phyloP scores from a whole-genome alignment of 352 stramenopile species.

The Globisporangium canariense region DNA sequence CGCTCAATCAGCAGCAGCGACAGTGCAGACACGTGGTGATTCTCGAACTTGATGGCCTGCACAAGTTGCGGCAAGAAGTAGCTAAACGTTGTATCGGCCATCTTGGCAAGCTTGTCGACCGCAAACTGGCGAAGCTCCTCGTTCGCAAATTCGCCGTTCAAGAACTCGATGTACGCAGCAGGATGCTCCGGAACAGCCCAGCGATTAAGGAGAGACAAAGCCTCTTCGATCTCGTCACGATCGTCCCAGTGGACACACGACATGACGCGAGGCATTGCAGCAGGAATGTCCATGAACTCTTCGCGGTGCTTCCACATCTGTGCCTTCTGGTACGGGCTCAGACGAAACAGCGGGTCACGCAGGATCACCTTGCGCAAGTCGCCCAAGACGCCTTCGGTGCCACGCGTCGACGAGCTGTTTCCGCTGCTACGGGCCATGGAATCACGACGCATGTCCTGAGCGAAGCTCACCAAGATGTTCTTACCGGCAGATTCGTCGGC shows the following conservation, averaged over 20 bases:
- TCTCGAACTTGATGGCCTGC: slow-evolving; percentile 89
- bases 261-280: slow-evolving; percentile 72
- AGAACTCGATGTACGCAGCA: slow-evolving; percentile 78
- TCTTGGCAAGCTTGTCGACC: slow-evolving; percentile 68
- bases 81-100: slow-evolving; percentile 86
- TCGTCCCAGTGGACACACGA: slow-evolving; percentile 83
- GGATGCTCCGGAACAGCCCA: slow-evolving; percentile 72
- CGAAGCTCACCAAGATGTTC: slow-evolving; percentile 47
- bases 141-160: slow-evolving; percentile 80
- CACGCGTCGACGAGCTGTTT: slow-evolving; percentile 43
- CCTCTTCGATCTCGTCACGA: slow-evolving; percentile 63
- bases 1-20: slow-evolving; percentile 80
- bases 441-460: slow-evolving; percentile 46
- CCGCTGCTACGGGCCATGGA: slow-evolving; percentile 55
- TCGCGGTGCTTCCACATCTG: slow-evolving; percentile 81
- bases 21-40: slow-evolving; percentile 76
- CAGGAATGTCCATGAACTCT: slow-evolving; percentile 72
- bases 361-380: slow-evolving; percentile 81
- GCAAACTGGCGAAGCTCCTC: slow-evolving; percentile 72
- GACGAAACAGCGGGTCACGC: slow-evolving; percentile 74
- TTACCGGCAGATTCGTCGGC: slow-evolving; percentile 46
- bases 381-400: slow-evolving; percentile 39
- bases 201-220: slow-evolving; percentile 57
- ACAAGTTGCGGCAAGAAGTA: slow-evolving; percentile 88
- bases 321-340: slow-evolving; percentile 81